Evolutionary conservation across 345 rosid species (phyloP).

Genomic region (Brassica nigra): DNA sequence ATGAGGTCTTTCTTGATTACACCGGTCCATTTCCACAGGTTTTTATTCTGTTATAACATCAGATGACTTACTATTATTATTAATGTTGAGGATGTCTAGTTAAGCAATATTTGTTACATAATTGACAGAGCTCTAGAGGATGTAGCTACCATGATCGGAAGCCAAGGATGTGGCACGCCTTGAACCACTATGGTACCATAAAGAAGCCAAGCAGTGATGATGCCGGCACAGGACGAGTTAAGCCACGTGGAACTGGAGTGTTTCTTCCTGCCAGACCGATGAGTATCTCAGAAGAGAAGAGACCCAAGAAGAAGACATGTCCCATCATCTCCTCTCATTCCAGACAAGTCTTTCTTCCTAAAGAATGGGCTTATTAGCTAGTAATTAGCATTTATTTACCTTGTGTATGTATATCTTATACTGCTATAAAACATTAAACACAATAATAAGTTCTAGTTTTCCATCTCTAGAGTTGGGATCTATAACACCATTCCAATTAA

Average conservation of each 20-base stretch:
- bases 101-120: conserved; percentile 4
- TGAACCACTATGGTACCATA: conserved; percentile 21
- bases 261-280: conserved; percentile 34
- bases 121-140: conserved; percentile 14
- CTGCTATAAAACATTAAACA: not conserved
- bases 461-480: not conserved
- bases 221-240: not conserved
- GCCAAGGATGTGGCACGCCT: conserved; percentile 14
- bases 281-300: conserved; percentile 22
- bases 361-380: conserved; percentile 40
- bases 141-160: conserved; percentile 2
- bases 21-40: conserved; percentile 34
- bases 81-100: not conserved
- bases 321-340: conserved; percentile 25
- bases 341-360: conserved; percentile 39
- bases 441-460: not conserved
- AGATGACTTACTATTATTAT: not conserved
- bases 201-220: not conserved
- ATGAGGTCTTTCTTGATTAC: conserved; percentile 35
- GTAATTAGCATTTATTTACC: not conserved
- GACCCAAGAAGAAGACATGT: conserved; percentile 18
- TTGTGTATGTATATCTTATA: not conserved
- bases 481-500: not conserved
- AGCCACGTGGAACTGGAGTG: conserved; percentile 40
- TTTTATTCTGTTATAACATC: not conserved